Base-by-base conservation (phyloP, 345 rosid genomes). In the Arabidopsis arenosa region DNA sequence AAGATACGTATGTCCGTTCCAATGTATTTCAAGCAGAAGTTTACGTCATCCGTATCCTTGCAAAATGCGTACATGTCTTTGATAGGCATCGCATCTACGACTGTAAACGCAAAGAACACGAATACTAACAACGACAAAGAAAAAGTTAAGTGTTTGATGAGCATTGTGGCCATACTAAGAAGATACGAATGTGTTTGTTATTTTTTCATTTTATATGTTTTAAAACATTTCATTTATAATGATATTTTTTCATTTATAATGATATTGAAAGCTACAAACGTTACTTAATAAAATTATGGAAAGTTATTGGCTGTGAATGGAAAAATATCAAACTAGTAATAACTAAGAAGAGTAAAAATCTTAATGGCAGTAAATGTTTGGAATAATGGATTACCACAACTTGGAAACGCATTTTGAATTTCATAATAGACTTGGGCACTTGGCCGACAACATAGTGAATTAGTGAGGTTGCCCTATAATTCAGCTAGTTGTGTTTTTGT, bases 21-120 rank as follows among this genome's bases (percentile, higher is more conserved):
- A 14, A 63, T 63, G 54, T 37, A 23, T 8, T 14, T 26, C 7
- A 28, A 32, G 54, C 68, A 63, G 36, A 63, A 63, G 3, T 63
- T 5, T 9, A 41, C 37, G 26, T 63, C 68, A 8, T 9, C 6
- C 15, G 68, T 63, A 3, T 63, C 37, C 3, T 43, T 63, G 54
- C 54, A 63, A 45, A 63, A 45, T 7, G 14, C 36, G 8, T 63
- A 14, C 5, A 64, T 32, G 40, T 28, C 28, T 0, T 64, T 6
- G 21, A 28, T 45, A 28, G 7, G 21, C 37, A 64, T 64, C 4
- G 69, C 41, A 9, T 47, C 47, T 30, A 41, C 5, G 5, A 32
- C 2, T 39, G 65, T 9, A 39, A 60, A 18, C 32, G 3, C 48
- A 18, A 60, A 5, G 6, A 39, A 1, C 35, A 53, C 8, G 35